Evolutionary conservation across 768 basidiomycete species (phyloP).

Genomic region (Amanita pallidorosea): DNA sequence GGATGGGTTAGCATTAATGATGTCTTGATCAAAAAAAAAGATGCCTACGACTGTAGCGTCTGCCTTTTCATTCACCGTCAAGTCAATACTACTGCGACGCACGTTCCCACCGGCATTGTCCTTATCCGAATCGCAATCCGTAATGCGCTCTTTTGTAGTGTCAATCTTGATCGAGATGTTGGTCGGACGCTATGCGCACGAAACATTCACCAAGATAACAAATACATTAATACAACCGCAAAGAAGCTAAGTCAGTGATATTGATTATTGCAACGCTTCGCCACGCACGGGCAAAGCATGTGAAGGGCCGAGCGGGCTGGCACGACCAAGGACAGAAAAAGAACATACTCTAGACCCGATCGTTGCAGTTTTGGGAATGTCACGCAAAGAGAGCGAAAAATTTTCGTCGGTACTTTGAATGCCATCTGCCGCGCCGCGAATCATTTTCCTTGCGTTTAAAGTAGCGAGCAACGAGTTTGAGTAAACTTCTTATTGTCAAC

Average conservation of each 20-base stretch:
- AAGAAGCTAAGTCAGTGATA: neutral
- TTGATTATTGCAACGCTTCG: neutral
- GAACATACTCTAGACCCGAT: constrained; percentile 21
- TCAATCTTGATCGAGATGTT: constrained; percentile 48
- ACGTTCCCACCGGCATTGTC: constrained; percentile 9
- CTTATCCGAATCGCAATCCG: constrained; percentile 23
- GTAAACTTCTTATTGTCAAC: constrained; percentile 29
- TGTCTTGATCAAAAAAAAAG: neutral
- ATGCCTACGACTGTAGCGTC: neutral
- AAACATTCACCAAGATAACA: neutral
- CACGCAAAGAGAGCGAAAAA: constrained; percentile 26
- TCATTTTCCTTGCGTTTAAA: constrained; percentile 41
- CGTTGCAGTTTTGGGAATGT: constrained; percentile 22
- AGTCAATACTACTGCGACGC: constrained; percentile 3
- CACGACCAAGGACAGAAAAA: neutral
- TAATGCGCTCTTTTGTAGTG: constrained; percentile 38
- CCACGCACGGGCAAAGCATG: constrained; percentile 2
- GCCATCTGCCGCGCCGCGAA: constrained; percentile 28
- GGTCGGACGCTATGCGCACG: constrained; percentile 21
- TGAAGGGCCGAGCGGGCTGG: constrained; percentile 1
- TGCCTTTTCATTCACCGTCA: neutral
- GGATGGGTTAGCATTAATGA: neutral
- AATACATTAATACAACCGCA: neutral
- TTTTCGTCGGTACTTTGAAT: constrained; percentile 31
- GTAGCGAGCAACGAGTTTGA: constrained; percentile 53